A percentile compares a stretch with the other conserved stretches of the same genome.
phyloP scores from a whole-genome alignment of 2,329 filamentous ascomycete species.

The Scopulariopsis brevicaulis region DNA sequence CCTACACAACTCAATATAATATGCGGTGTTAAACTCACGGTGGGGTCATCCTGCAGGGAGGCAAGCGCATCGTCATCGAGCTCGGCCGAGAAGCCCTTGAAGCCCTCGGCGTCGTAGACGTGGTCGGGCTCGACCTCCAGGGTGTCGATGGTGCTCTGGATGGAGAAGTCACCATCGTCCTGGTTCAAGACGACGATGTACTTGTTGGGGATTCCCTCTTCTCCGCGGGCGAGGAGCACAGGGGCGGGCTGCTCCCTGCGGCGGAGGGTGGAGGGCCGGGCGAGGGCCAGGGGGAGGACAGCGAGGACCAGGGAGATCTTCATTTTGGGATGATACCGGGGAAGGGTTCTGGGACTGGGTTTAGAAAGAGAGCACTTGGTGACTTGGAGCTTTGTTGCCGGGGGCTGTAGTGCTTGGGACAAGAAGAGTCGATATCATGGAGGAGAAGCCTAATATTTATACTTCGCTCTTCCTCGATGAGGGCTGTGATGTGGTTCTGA shows the following conservation, averaged over 20 bases:
- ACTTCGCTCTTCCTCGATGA: background rate
- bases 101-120: slow-evolving; percentile 11
- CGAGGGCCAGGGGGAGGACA: slow-evolving; percentile 8
- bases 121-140: slow-evolving; percentile 4
- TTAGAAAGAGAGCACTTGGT: background rate
- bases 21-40: slow-evolving; percentile 19
- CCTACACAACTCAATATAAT: background rate
- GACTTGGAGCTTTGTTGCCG: background rate
- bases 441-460: background rate
- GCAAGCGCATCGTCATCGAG: slow-evolving; percentile 28
- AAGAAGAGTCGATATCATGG: background rate
- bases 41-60: slow-evolving; percentile 22
- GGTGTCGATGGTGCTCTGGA: slow-evolving; percentile 19
- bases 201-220: slow-evolving; percentile 19
- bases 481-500: background rate
- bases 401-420: background rate
- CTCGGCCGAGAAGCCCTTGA: slow-evolving; percentile 27
- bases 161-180: slow-evolving; percentile 13
- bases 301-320: slow-evolving; percentile 15
- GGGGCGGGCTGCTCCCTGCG: slow-evolving; percentile 8
- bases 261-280: slow-evolving; percentile 6
- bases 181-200: slow-evolving; percentile 33
- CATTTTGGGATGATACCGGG: slow-evolving; percentile 11
- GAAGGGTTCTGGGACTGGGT: background rate
- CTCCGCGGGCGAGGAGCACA: slow-evolving; percentile 4